phyloP scores from a whole-genome alignment of 441 rosid genomes.

The Populus tomentosa region DNA sequence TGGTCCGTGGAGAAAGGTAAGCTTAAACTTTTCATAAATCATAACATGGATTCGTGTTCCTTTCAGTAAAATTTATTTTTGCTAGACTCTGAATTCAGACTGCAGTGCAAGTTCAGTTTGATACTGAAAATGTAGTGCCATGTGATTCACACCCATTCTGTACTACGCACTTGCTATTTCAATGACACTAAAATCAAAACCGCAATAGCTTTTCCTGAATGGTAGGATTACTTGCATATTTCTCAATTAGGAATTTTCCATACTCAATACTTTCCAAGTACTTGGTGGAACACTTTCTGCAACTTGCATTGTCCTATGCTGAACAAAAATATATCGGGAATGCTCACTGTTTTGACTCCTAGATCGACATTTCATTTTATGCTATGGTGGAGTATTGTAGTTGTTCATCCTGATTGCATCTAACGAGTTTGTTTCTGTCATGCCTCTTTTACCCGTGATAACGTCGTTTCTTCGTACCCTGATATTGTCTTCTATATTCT shows the following conservation, averaged over 20 bases:
- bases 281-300: background rate
- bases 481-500: background rate
- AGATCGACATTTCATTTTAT: too few species aligned
- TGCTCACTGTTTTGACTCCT: background rate
- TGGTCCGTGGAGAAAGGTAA: constrained; percentile 92
- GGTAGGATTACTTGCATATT: background rate
- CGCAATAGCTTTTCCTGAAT: background rate
- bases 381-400: background rate
- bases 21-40: constrained; percentile 4
- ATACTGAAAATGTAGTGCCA: background rate
- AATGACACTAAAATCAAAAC: background rate
- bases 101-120: background rate
- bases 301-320: background rate
- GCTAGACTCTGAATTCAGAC: background rate
- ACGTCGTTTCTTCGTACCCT: background rate
- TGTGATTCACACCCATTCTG: background rate
- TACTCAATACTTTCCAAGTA: background rate
- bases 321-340: background rate
- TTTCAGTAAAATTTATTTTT: background rate
- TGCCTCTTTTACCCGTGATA: background rate
- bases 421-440: background rate
- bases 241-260: background rate
- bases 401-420: background rate
- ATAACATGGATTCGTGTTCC: background rate
- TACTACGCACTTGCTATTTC: background rate